These are phyloP conservation scores for Ceratocystis colombiana DNA, from an alignment of 2,329 filamentous ascomycete species.

Conservation along the genomic window DNA sequence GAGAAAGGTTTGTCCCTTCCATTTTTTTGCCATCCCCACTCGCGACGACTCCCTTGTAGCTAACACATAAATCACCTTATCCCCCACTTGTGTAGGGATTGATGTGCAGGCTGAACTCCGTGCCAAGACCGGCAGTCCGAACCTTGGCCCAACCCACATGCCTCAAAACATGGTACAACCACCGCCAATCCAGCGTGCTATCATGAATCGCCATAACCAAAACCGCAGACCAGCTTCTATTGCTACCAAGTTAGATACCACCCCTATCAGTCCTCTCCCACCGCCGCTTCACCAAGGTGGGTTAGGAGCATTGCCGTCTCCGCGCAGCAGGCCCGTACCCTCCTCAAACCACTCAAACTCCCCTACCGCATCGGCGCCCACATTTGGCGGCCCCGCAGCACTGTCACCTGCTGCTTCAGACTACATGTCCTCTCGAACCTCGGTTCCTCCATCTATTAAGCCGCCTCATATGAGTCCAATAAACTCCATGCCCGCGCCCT, in stretches of 20 bases:
- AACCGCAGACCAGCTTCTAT: slow-evolving; percentile 62
- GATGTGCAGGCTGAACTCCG: slow-evolving; percentile 94
- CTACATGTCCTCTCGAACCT: slow-evolving; percentile 29
- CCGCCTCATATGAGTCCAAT: slow-evolving; percentile 32
- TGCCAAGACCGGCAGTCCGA: slow-evolving; percentile 82
- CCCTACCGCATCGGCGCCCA: slow-evolving; percentile 41
- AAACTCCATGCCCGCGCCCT: slow-evolving; percentile 24
- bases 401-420: slow-evolving; percentile 42
- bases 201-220: slow-evolving; percentile 72
- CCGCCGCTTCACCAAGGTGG: slow-evolving; percentile 35
- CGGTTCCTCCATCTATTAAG: slow-evolving; percentile 34
- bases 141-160: slow-evolving; percentile 59
- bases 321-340: slow-evolving; percentile 71
- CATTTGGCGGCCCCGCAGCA: slow-evolving; percentile 35
- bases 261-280: slow-evolving; percentile 40
- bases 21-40: neutral
- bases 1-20: slow-evolving; percentile 67
- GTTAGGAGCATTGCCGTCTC: slow-evolving; percentile 44
- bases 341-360: slow-evolving; percentile 58
- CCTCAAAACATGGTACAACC: slow-evolving; percentile 59
- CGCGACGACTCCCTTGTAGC: slow-evolving; percentile 6
- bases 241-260: slow-evolving; percentile 57
- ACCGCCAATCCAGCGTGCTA: slow-evolving; percentile 67
- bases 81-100: slow-evolving; percentile 51
- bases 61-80: slow-evolving; percentile 15